Base-by-base conservation (phyloP, 768 basidiomycete species). In the Russula olivacea region DNA sequence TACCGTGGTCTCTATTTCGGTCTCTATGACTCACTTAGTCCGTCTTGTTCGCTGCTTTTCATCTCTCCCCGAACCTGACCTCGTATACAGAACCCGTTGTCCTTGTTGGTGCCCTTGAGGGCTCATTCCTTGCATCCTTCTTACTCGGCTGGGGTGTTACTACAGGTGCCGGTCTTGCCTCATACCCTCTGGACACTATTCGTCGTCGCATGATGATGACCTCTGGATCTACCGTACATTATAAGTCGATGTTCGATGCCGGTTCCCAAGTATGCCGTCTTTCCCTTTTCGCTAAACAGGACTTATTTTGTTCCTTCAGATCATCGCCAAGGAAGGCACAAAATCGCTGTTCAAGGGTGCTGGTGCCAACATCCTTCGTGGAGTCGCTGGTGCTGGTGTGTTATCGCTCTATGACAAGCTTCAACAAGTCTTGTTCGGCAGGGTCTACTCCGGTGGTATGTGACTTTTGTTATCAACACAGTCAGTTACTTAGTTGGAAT, bases 161-260 rank as follows among this genome's bases (percentile, higher is more conserved):
- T 72, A 94, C 93, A 72, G 93, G 92, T 87, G 94, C 96, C 78
- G 96, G 96, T 85, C 90, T 98, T 79, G 95, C 95, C 75, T 98
- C 97, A 17, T 93, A 93, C 73, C 92, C 91, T 77, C 84, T 93
- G 60, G 92, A 93, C 73, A 93, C 92, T 61, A 93, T 93, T 70
- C 91, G 96, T 88, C 95, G 97, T 88, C 93, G 97, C 71, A 99
- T 99, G 97, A 99, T 99, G 97, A 98, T 98, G 96, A 98, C 97
- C 41, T 98, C 96, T 25, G 97, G 96, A 71, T 88, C 86, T 71
- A 84, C 84, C 71, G 86, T 89, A 65, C 94, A 98, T 87, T 98
- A 98, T 88, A 96, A 95, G 84, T 92, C 91, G 70, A 98, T 98
- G 94, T 89, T 96, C 76, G 95, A 98, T 73, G 95, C 95, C 73